Conservation (phyloP, 202 grass and related monocot genomes). For the Zizania palustris region DNA sequence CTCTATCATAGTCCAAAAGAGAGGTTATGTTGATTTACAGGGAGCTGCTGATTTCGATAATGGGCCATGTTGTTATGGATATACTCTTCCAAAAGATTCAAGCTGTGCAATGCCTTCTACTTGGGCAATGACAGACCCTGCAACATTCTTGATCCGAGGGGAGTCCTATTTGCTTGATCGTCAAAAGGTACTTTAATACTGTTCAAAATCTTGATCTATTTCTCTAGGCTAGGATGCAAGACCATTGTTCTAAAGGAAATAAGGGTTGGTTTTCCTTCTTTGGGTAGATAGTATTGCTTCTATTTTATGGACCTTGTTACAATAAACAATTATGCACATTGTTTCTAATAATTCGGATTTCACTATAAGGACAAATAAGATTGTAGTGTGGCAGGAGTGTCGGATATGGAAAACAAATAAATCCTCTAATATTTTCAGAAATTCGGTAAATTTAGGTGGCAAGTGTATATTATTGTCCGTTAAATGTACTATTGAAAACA, state of each 20-base stretch:
- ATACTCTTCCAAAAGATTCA: slow-evolving; percentile 83
- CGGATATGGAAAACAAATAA: neutral
- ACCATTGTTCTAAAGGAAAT: slow-evolving; percentile 6
- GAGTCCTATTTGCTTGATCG: slow-evolving; percentile 85
- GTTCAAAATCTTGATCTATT: neutral
- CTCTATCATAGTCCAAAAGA: slow-evolving; percentile 75
- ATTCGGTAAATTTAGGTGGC: neutral
- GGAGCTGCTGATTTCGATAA: slow-evolving; percentile 60
- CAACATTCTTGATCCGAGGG: slow-evolving; percentile 89
- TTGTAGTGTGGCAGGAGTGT: neutral
- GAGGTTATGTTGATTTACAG: slow-evolving; percentile 82
- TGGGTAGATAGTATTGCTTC: neutral
- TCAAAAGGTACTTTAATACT: slow-evolving; percentile 60
- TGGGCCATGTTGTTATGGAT: slow-evolving; percentile 67
- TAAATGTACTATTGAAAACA: neutral
- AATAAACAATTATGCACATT: neutral
- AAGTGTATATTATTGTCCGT: neutral
- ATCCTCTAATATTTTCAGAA: neutral
- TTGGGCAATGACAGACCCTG: slow-evolving; percentile 89
- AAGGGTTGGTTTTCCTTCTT: slow-evolving; percentile 12
- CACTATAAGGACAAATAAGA: neutral
- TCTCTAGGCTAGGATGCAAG: slow-evolving; percentile 26
- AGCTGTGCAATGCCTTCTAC: slow-evolving; percentile 63
- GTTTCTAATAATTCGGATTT: neutral
- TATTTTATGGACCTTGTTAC: neutral